Conservation (phyloP, 345 rosid species). For the Lumnitzera racemosa region DNA sequence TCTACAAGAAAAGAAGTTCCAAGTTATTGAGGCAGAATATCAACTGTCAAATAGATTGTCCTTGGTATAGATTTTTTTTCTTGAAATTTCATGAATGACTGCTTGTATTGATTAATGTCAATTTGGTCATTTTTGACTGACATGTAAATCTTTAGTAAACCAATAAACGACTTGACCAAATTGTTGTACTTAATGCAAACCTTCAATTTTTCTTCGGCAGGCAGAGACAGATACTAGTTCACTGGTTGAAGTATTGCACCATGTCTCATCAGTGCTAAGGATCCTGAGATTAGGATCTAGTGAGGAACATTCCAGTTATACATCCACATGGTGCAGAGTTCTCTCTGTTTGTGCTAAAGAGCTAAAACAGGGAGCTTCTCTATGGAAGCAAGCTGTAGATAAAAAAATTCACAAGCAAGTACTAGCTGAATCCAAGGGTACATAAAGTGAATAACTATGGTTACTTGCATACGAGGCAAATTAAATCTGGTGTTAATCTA, state of each 20-base stretch:
- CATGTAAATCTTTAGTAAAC: background rate
- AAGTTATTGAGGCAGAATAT: conserved; percentile 53
- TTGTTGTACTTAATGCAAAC: background rate
- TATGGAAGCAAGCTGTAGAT: conserved; percentile 59
- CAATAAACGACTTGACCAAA: background rate
- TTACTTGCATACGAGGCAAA: background rate
- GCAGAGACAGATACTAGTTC: conserved; percentile 50
- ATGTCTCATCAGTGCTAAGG: conserved; percentile 35
- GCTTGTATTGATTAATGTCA: background rate
- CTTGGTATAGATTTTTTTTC: conserved; percentile 31
- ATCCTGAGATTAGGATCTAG: conserved; percentile 48
- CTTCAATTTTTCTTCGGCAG: conserved; percentile 31
- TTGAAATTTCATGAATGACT: background rate
- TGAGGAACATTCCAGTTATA: conserved; percentile 46
- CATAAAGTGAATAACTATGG: background rate
- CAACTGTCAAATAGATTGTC: conserved; percentile 44
- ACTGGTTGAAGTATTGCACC: conserved; percentile 54
- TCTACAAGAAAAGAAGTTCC: conserved; percentile 51
- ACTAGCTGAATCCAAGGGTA: conserved; percentile 57
- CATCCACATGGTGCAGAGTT: conserved; percentile 57
- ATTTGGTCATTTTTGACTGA: background rate
- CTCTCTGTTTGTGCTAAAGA: conserved; percentile 58
- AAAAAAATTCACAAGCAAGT: conserved; percentile 39
- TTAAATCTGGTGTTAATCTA: background rate
- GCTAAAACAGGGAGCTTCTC: conserved; percentile 63